Evolutionary conservation across 2,329 filamentous ascomycete genomes (phyloP), one percentile per base, ranked within the genome.

Genomic region (Aspergillus versicolor): DNA sequence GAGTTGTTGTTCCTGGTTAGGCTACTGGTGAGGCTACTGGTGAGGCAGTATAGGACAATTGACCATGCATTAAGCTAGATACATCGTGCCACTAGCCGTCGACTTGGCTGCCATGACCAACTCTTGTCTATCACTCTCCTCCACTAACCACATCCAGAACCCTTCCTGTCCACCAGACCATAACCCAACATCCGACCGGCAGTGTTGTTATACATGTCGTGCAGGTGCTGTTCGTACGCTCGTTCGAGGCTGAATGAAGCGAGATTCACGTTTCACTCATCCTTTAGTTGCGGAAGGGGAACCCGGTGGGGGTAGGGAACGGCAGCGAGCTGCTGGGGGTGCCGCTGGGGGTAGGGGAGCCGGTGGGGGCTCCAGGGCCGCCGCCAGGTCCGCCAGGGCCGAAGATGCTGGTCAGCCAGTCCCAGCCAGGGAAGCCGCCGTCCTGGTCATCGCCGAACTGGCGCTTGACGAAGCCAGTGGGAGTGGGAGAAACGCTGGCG

Each of bases 181-280:
- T 42, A 50, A 34, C n/a, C 48, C 38, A 51, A 42, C 48, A 30
- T 32, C 48, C 48, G 48, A 32, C 48, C 48, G 48, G 48, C 48
- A 51, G 48, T 42, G 48, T 51, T 51, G 48, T 41, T 30, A 22
- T 32, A 34, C 24, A 19, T 34, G 27, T 47, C 30, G 44, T 34
- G 44, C n/a, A 34, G 7, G 34, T n/a, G 15, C 27, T 47, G 27
- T 47, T 30, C 15, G 11, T 27, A n/a, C 12, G 19, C 27, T 47
- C 27, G 34, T 37, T 8, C 15, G n/a, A n/a, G 27, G 27, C 9
- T 9, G 27, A 30, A 30, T 30, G 27, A 30, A 30, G 11, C 27
- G 27, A 30, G 27, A 30, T 30, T 30, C 19, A 27, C n/a, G 27
- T 11, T 30, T 30, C 19, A 27, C n/a, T 22, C 13, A 34, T 30